Percentiles rank a stretch among this genome's conserved stretches.
These are phyloP conservation scores for Verticillium nonalfalfae DNA, from an alignment of 2,329 filamentous ascomycete genomes.

Conservation along the genomic window DNA sequence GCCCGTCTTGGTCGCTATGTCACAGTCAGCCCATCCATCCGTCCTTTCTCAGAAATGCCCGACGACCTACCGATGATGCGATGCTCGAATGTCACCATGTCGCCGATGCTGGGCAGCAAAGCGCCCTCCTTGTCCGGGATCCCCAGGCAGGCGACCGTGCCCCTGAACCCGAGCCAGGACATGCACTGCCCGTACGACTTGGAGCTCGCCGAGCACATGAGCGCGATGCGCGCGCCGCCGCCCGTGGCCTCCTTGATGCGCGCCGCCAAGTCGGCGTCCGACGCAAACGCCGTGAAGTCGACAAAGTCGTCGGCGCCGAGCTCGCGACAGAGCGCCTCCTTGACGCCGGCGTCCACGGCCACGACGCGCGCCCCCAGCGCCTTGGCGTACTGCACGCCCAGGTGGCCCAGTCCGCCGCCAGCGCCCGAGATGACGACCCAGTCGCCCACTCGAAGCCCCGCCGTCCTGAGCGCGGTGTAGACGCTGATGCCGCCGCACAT, in stretches of 20 bases:
- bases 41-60: neutral
- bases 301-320: conserved; percentile 19
- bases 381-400: conserved; percentile 22
- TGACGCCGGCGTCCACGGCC: conserved; percentile 18
- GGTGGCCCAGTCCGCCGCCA: conserved; percentile 21
- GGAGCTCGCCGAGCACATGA: conserved; percentile 16
- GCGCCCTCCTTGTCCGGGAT: conserved; percentile 12
- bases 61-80: conserved; percentile 7
- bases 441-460: conserved; percentile 13
- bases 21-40: neutral
- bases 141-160: conserved; percentile 20
- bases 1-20: conserved; percentile 8
- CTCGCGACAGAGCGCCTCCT: conserved; percentile 15
- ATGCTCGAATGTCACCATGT: conserved; percentile 7
- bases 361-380: conserved; percentile 19
- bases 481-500: conserved; percentile 62
- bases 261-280: conserved; percentile 3
- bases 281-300: conserved; percentile 14
- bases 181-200: conserved; percentile 15
- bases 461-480: conserved; percentile 45
- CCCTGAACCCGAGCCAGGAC: conserved; percentile 17
- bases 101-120: conserved; percentile 4
- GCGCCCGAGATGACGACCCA: conserved; percentile 21
- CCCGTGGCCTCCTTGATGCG: conserved; percentile 10
- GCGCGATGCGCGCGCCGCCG: conserved; percentile 13